A percentile compares a stretch with the other conserved stretches of the same genome.
Evolutionary conservation across 78 protist genomes (phyloP).

Genomic region (Dictyostelium capitatum): DNA sequence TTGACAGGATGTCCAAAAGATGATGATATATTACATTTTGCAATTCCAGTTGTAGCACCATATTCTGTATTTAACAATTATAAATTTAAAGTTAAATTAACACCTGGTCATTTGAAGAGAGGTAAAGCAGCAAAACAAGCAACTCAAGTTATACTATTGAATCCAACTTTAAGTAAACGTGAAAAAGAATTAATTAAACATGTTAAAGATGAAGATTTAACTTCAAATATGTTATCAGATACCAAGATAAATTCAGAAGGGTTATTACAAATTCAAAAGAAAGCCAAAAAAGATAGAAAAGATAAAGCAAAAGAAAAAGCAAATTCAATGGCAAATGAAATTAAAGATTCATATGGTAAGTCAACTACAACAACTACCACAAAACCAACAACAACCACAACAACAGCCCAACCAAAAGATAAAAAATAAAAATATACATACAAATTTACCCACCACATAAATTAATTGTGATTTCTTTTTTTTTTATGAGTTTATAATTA

Average conservation of each 20-base stretch:
- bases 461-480: no score
- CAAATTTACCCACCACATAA: no score
- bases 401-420: neutral
- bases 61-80: constrained; percentile 78
- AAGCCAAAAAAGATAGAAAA: constrained; percentile 56
- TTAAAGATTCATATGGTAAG: constrained; percentile 1
- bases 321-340: constrained; percentile 7
- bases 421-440: no score
- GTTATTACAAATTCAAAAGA: constrained; percentile 44
- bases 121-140: constrained; percentile 89
- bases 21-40: constrained; percentile 89
- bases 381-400: neutral
- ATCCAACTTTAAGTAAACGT: neutral
- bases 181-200: constrained; percentile 72
- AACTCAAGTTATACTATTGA: constrained; percentile 12
- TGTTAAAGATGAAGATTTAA: constrained; percentile 71
- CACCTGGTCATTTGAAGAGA: constrained; percentile 92
- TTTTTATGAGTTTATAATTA: no score
- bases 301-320: constrained; percentile 43
- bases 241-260: no score
- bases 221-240: constrained; percentile 73
- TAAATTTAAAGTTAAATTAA: constrained; percentile 90
- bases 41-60: constrained; percentile 93
- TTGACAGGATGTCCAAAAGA: constrained; percentile 82
- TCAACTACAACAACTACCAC: neutral